phyloP scores from a whole-genome alignment of 2,329 filamentous ascomycete species.

The Colletotrichum siamense region DNA sequence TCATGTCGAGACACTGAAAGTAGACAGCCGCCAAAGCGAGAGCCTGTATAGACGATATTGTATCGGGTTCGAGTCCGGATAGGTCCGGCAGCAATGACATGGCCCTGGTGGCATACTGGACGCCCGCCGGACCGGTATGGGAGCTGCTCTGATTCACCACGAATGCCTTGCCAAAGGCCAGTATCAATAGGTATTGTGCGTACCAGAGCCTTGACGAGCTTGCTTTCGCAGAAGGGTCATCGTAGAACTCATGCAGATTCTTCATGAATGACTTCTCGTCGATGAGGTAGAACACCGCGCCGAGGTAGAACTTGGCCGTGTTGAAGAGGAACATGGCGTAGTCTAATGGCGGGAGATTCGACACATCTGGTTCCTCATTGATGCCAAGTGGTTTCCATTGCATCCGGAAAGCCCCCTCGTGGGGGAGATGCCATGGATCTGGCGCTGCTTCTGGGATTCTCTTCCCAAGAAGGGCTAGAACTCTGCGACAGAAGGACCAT shows the following conservation, averaged over 20 bases:
- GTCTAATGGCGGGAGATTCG: slow-evolving; percentile 29
- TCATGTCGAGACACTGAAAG: slow-evolving; percentile 45
- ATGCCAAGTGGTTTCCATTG: slow-evolving; percentile 31
- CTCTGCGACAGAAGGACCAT: slow-evolving; percentile 40
- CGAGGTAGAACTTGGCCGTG: slow-evolving; percentile 29
- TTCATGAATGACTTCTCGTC: slow-evolving; percentile 25
- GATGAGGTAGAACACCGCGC: slow-evolving; percentile 27
- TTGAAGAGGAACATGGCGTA: slow-evolving; percentile 28
- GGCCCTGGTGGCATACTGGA: slow-evolving; percentile 42
- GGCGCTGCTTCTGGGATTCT: slow-evolving; percentile 35
- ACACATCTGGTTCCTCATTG: slow-evolving; percentile 29
- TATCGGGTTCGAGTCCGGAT: slow-evolving; percentile 32
- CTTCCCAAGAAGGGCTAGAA: slow-evolving; percentile 35
- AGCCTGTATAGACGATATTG: slow-evolving; percentile 36
- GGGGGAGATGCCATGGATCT: slow-evolving; percentile 34
- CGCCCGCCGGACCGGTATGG: slow-evolving; percentile 35
- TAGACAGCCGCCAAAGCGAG: slow-evolving; percentile 40
- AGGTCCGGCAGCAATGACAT: slow-evolving; percentile 44
- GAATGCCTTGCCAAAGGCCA: slow-evolving; percentile 38
- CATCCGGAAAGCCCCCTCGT: slow-evolving; percentile 32
- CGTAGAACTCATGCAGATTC: slow-evolving; percentile 27
- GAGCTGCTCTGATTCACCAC: slow-evolving; percentile 25
- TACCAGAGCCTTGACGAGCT: slow-evolving; percentile 30
- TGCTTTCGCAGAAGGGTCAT: slow-evolving; percentile 25
- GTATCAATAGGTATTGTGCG: slow-evolving; percentile 34